Conservation (phyloP, 805 yeast species). For the Zygosaccharomyces lentus region DNA sequence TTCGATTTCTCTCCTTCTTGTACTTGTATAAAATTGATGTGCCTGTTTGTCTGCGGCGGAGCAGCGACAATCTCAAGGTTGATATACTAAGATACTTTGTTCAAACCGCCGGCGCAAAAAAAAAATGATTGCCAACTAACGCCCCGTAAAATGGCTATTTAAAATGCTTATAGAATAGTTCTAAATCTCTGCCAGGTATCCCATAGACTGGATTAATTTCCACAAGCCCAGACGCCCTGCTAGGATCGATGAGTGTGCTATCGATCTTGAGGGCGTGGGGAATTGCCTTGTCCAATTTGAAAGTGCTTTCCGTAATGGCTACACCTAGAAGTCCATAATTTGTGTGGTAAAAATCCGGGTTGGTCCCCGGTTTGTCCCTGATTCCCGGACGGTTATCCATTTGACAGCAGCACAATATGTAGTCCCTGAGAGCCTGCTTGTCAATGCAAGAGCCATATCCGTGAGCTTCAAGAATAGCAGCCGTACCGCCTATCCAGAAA, state of each 20-base stretch:
- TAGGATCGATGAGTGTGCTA: background rate
- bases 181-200: slow-evolving; percentile 44
- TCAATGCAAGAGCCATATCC: slow-evolving; percentile 39
- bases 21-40: background rate
- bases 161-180: slow-evolving; percentile 29
- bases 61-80: background rate
- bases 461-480: slow-evolving; percentile 41
- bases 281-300: background rate
- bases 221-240: slow-evolving; percentile 11
- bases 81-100: background rate
- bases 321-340: slow-evolving; percentile 80
- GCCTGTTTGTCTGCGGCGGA: background rate
- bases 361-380: slow-evolving; percentile 79
- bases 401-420: slow-evolving; percentile 76
- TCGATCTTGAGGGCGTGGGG: slow-evolving; percentile 1
- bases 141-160: background rate
- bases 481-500: slow-evolving; percentile 92
- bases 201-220: slow-evolving; percentile 58
- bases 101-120: too few species aligned
- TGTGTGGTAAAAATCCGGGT: slow-evolving; percentile 85
- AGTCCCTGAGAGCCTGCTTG: slow-evolving; percentile 56
- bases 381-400: slow-evolving; percentile 60
- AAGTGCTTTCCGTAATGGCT: slow-evolving; percentile 28
- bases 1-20: background rate
- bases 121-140: background rate